Base-by-base conservation (phyloP, 768 basidiomycete genomes). In the Dictyophora rubrovolvata region DNA sequence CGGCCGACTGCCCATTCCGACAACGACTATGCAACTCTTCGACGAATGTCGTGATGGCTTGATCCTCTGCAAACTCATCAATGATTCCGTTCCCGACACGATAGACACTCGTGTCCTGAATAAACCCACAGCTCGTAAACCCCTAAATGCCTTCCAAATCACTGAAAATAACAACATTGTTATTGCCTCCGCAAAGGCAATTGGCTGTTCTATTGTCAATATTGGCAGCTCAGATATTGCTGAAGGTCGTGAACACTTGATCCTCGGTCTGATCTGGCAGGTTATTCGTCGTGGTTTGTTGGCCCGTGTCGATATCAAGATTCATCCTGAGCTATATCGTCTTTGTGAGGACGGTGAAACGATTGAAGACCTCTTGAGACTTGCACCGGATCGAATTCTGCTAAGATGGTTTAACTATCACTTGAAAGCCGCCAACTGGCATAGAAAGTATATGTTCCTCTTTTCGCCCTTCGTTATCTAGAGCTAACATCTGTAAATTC, bases 81-180 rank as follows among this genome's bases (percentile, higher is more conserved):
- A 99, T 72, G 95, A 99, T 74, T 95, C 96, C 48, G 96, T 99
- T 3, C 95, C 96, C 11, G 95, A 98, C 72, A 99, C 96, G 6
- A 99, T 99, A 74, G 95, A 98, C 74, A 89, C 84, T 62, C 95
- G 96, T 79, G 96, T 99, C 7, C 79, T 99, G 65, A 98, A 99
- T 78, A 95, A 88, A 71, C 83, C 93, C 0, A 78, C 79, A 2
- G 64, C 79, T 2, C 81, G 83, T 42, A 95, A 93, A 73, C 82
- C 89, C 0, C 79, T 99, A 51, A 99, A 99, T 69, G 91, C 92
- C 0, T 99, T 99, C 82, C 93, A 99, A 68, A 97, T 97, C 66
- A 98, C 96, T 0, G 96, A 99, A 71, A 98, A 98, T 77, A 98
- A 99, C 79, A 99, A 98, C 73, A 96, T 99, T 68, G 95, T 98